Base-by-base conservation (phyloP, 441 rosid genomes). In the Brassica balearica region DNA sequence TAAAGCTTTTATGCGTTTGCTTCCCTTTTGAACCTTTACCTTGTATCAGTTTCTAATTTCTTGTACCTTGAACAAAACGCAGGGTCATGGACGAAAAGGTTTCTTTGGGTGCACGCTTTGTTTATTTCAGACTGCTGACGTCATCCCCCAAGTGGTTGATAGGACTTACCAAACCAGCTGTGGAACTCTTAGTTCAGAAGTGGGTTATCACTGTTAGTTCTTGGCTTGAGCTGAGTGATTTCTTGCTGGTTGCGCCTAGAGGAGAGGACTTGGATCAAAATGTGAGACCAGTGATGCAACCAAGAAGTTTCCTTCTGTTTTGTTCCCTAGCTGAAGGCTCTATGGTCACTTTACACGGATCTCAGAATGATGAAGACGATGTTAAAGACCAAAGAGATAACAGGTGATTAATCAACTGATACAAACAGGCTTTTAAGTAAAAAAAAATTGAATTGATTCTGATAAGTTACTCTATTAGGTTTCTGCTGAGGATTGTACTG, bases 271-370 rank as follows among this genome's bases (percentile, higher is more conserved):
- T 32, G 1, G 14, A 64, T 74, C 71, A 22, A 9, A 46, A 66
- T 48, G 32, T 8, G 63, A 67, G 63, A 29, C 77, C 55, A 9
- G 0, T 15, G 41, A 1, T 22, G 55, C 71, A 12, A 53, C 64
- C 15, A 53, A 14, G 65, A 48, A 36, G 23, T 32, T 5, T 32
- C 8, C 17, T 69, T 61, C n/a, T 2, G 2, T 48, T 61, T 8
- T 62, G 10, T 62, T 29, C 77, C 73, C 1, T 78, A 27, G 73
- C 73, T 20, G 81, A 78, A 78, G 73, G 77, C 56, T 72, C 73
- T 67, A 60, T 72, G 43, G 73, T 78, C 69, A 58, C 0, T 58
- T 66, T 48, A 3, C 7, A 59, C 67, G 69, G 23, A 72, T 29
- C 72, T 72, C 69, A 32, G 51, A 72, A 59, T 61, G 77, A 2